Evolutionary conservation across 805 yeast species (phyloP).

Genomic region (Cyberlindnera xylosilytica): DNA sequence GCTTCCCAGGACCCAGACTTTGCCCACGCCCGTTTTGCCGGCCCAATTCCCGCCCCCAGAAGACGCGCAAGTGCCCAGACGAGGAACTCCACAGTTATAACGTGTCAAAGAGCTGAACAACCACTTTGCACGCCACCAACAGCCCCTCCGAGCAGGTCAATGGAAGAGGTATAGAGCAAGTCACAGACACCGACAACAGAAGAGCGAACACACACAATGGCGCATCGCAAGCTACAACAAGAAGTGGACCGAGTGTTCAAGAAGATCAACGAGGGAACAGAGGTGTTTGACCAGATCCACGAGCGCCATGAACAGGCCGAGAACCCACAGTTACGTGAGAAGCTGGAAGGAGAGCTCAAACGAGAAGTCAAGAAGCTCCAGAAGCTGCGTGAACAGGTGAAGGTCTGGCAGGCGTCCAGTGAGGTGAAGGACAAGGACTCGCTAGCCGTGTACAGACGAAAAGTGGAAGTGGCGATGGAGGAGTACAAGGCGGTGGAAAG

Average conservation of each 20-base stretch:
- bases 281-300: conserved; percentile 77
- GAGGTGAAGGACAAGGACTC: conserved; percentile 87
- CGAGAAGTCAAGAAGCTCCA: conserved; percentile 94
- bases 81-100: too few relatives aligned
- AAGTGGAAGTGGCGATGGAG: conserved; percentile 84
- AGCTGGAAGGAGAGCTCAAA: conserved; percentile 85
- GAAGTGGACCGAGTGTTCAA: conserved; percentile 90
- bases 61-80: too few relatives aligned
- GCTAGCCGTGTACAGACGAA: conserved; percentile 67
- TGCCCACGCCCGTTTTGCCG: too few relatives aligned
- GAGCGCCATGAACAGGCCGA: conserved; percentile 81
- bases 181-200: not conserved
- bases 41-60: too few relatives aligned
- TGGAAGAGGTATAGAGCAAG: too few relatives aligned
- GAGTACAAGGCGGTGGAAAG: conserved; percentile 92
- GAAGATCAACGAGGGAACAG: conserved; percentile 87
- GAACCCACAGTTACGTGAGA: conserved; percentile 84
- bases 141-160: too few relatives aligned
- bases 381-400: conserved; percentile 89
- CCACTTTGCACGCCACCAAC: too few relatives aligned
- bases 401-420: conserved; percentile 87
- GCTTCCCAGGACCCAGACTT: too few relatives aligned
- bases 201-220: conserved; percentile 13
- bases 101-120: too few relatives aligned
- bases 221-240: conserved; percentile 29